phyloP scores from a whole-genome alignment of 2,329 filamentous ascomycete species.

The Fusarium nematophilum region DNA sequence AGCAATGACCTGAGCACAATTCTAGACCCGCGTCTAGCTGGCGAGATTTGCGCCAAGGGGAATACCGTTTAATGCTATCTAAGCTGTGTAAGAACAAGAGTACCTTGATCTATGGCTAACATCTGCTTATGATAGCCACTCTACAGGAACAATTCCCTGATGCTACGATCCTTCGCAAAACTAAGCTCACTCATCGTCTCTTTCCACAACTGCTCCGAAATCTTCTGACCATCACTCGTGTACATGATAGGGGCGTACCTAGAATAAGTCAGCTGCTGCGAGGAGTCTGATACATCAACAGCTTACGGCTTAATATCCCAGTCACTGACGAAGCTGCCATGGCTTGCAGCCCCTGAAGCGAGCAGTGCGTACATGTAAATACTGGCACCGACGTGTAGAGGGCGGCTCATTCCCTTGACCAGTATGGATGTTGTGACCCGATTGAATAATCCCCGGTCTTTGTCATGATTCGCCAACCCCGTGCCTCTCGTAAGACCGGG shows the following conservation, averaged over 20 bases:
- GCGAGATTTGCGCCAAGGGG: too few relatives aligned
- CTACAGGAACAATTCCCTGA: neutral
- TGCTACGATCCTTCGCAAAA: neutral
- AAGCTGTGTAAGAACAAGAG: too few relatives aligned
- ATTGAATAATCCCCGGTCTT: too few relatives aligned
- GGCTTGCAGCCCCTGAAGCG: neutral
- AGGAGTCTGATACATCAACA: too few relatives aligned
- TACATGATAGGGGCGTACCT: too few relatives aligned
- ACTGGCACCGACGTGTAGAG: neutral
- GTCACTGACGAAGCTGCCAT: constrained; percentile 9
- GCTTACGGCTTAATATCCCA: constrained; percentile 6
- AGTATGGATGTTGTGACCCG: too few relatives aligned
- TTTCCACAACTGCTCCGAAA: neutral
- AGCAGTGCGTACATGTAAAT: neutral
- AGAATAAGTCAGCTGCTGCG: too few relatives aligned
- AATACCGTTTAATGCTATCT: too few relatives aligned
- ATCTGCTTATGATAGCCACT: too few relatives aligned
- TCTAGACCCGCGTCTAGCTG: too few relatives aligned
- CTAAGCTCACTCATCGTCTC: constrained; percentile 1
- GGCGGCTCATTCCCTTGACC: neutral
- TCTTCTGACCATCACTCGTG: neutral
- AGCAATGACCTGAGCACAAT: too few relatives aligned
- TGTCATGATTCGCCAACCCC: neutral
- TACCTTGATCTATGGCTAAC: too few relatives aligned
- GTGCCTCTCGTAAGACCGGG: neutral